These are phyloP conservation scores for Candida boleticola DNA, from an alignment of 805 yeast genomes.

Conservation along the genomic window DNA sequence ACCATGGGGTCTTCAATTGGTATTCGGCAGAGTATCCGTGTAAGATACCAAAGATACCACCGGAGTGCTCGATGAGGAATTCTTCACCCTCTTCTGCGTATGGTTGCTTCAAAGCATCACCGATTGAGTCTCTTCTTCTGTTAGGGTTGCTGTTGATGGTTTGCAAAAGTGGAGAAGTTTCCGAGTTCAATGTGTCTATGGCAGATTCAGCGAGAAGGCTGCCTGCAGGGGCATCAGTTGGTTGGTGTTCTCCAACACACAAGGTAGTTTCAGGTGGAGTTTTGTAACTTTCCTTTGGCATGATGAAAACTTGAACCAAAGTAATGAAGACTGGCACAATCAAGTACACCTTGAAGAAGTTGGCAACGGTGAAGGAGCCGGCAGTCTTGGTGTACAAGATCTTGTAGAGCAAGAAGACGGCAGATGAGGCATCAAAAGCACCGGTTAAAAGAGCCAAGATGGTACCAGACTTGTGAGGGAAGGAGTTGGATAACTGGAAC, in stretches of 20 bases:
- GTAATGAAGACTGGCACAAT: conserved; percentile 50
- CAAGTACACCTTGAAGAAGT: conserved; percentile 47
- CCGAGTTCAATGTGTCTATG: conserved; percentile 7
- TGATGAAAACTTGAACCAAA: conserved; percentile 41
- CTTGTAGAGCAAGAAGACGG: conserved; percentile 50
- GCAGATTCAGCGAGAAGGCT: conserved; percentile 6
- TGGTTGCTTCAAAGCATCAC: conserved; percentile 54
- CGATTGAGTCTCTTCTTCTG: conserved; percentile 51
- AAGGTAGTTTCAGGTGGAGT: conserved; percentile 30
- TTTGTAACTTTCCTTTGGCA: conserved; percentile 52
- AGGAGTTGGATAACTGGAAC: conserved; percentile 56
- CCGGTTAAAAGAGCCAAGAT: conserved; percentile 55
- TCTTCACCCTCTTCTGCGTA: conserved; percentile 52
- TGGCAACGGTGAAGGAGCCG: conserved; percentile 35
- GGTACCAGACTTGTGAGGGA: conserved; percentile 52
- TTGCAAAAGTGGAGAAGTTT: conserved; percentile 24
- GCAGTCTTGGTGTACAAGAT: conserved; percentile 33
- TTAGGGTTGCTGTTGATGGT: not conserved
- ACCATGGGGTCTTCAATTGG: conserved; percentile 55
- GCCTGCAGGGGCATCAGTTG: conserved; percentile 2
- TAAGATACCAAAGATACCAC: conserved; percentile 52
- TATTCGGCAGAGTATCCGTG: conserved; percentile 50
- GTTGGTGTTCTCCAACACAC: conserved; percentile 20
- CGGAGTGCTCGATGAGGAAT: conserved; percentile 31
- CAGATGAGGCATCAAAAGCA: conserved; percentile 59